Evolutionary conservation across 495 filamentous ascomycete genomes (phyloP).

Genomic region (Letharia columbiana): DNA sequence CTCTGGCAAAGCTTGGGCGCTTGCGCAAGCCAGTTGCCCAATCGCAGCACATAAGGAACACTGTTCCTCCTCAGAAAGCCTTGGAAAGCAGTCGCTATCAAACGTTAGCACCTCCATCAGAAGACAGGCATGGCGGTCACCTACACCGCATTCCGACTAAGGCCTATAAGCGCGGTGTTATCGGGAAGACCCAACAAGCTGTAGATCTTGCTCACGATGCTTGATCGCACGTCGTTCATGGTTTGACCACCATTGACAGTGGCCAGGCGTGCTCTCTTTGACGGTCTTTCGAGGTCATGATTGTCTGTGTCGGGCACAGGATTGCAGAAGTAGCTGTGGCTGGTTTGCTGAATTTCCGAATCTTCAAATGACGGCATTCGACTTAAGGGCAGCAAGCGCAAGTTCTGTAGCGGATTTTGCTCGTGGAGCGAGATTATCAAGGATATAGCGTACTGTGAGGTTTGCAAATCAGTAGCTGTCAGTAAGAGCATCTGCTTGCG

Average conservation of each 20-base stretch:
- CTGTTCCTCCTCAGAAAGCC: constrained; percentile 22
- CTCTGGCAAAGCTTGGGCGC: constrained; percentile 11
- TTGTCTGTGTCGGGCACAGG: constrained; percentile 13
- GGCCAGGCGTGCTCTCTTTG: constrained; percentile 15
- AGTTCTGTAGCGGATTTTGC: background rate
- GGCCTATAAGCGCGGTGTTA: background rate
- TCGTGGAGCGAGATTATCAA: background rate
- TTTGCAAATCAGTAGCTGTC: background rate
- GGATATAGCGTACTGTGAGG: constrained; percentile 7
- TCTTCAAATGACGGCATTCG: constrained; percentile 10
- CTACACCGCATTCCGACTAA: constrained; percentile 10
- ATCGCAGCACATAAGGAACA: constrained; percentile 19
- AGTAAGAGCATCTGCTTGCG: background rate
- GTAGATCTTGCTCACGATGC: constrained; percentile 8
- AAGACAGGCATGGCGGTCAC: background rate
- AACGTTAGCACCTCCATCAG: background rate
- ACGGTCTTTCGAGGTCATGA: constrained; percentile 10
- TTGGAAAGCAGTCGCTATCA: constrained; percentile 12
- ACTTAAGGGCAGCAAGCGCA: background rate
- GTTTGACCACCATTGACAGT: background rate
- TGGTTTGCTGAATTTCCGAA: constrained; percentile 11
- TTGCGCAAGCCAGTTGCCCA: constrained; percentile 21
- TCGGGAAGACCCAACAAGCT: constrained; percentile 12
- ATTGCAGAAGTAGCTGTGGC: constrained; percentile 14
- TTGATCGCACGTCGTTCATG: constrained; percentile 1